Percentiles rank a stretch among this genome's conserved stretches.
Conservation (phyloP, 768 basidiomycete species). For the Boletus huronensis region DNA sequence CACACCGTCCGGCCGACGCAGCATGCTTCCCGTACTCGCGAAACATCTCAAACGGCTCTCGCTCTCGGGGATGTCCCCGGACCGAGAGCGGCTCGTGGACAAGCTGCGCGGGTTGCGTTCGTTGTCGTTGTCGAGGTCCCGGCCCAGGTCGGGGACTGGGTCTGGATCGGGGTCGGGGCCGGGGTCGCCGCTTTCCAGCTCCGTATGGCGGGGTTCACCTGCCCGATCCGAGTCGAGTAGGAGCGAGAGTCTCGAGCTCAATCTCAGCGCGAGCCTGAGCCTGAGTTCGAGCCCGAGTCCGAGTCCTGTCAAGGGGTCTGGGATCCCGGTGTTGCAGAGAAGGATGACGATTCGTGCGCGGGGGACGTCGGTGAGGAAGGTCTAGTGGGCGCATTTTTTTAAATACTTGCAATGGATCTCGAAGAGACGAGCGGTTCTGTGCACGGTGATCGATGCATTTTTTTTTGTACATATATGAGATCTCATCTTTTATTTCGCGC, state of each 20-base stretch:
- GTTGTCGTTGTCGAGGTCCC: constrained; percentile 5
- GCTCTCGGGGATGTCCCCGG: constrained; percentile 14
- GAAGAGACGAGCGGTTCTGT: neutral
- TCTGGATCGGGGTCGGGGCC: constrained; percentile 1
- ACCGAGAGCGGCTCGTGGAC: constrained; percentile 22
- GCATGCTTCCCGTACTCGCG: constrained; percentile 30
- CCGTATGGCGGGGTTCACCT: constrained; percentile 18
- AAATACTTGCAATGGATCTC: neutral
- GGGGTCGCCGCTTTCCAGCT: constrained; percentile 1
- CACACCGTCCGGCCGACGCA: constrained; percentile 15
- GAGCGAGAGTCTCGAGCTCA: constrained; percentile 6
- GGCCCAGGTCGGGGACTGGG: neutral
- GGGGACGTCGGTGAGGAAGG: constrained; percentile 17
- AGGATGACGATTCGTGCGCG: constrained; percentile 28
- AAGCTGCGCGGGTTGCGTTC: constrained; percentile 25
- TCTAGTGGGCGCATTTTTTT: neutral
- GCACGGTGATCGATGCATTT: neutral
- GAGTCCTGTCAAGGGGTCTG: constrained; percentile 27
- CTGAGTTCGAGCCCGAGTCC: constrained; percentile 4
- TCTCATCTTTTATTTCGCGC: neutral
- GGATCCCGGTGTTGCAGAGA: constrained; percentile 28
- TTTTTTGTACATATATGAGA: neutral
- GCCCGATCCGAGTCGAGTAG: constrained; percentile 14
- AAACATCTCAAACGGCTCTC: constrained; percentile 27
- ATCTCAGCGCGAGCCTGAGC: neutral